These are phyloP conservation scores for Ostreobium quekettii DNA, from an alignment of 139 green algal genomes.

Conservation along the genomic window DNA sequence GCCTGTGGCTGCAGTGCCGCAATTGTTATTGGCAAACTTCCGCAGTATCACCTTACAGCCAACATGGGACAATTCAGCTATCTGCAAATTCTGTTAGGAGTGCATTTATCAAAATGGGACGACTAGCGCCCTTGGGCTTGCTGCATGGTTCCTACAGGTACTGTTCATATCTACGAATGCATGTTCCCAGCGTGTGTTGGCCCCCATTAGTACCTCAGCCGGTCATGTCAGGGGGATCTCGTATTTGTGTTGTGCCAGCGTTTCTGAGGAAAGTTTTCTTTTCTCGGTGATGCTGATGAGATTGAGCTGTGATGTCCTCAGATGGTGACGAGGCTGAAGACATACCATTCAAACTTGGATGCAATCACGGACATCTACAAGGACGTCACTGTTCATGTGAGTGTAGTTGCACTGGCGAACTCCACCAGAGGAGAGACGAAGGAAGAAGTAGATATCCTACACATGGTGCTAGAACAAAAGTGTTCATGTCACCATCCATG, in stretches of 20 bases:
- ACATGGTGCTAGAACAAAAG: not conserved
- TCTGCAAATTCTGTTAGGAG: too few species aligned
- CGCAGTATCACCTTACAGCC: too few species aligned
- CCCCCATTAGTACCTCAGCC: too few species aligned
- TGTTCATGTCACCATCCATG: not conserved
- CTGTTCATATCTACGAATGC: too few species aligned
- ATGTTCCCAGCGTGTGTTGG: too few species aligned
- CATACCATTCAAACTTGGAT: conserved; percentile 71
- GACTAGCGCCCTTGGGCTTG: not conserved
- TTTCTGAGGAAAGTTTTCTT: not conserved
- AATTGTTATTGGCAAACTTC: too few species aligned
- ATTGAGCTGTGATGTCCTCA: not conserved
- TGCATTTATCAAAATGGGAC: too few species aligned
- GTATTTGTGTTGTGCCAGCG: not conserved
- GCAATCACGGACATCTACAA: conserved; percentile 73
- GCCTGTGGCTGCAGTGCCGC: too few species aligned
- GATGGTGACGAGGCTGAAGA: conserved; percentile 47
- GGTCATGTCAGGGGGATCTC: too few species aligned
- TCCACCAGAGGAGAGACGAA: too few species aligned
- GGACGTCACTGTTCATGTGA: conserved; percentile 55
- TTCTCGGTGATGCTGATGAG: not conserved
- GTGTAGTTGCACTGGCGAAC: not conserved
- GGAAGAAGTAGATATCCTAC: too few species aligned
- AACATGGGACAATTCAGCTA: too few species aligned
- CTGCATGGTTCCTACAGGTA: not conserved